These are phyloP conservation scores for Claviceps cyperi DNA, from an alignment of 2,329 filamentous ascomycete genomes.

Conservation along the genomic window DNA sequence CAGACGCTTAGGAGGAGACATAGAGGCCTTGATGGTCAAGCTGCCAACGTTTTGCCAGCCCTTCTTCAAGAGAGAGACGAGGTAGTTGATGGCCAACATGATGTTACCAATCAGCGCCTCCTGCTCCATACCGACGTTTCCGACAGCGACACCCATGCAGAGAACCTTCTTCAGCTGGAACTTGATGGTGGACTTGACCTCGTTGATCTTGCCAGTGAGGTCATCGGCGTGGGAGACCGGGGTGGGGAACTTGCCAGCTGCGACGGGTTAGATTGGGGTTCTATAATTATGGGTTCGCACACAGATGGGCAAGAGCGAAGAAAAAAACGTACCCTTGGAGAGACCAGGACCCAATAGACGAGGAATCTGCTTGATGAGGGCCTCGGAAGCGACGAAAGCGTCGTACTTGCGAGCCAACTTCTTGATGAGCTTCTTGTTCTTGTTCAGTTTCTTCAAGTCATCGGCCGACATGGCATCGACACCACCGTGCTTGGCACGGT, in stretches of 20 bases:
- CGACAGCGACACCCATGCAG: conserved; percentile 98
- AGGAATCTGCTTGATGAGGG: conserved; percentile 98
- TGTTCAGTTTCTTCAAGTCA: conserved; percentile 99
- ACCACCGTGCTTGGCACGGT: conserved; percentile 98
- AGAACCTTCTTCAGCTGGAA: conserved; percentile 99
- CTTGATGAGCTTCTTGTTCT: conserved; percentile 99
- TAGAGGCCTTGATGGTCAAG: conserved; percentile 99
- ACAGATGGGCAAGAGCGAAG: neutral
- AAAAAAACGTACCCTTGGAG: conserved; percentile 69
- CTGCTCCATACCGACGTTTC: conserved; percentile 93
- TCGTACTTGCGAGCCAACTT: conserved; percentile 99
- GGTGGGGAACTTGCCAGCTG: conserved; percentile 98
- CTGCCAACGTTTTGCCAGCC: conserved; percentile 99
- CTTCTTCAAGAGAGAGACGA: conserved; percentile 99
- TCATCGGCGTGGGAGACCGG: conserved; percentile 96
- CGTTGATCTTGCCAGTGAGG: conserved; percentile 86
- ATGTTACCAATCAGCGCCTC: conserved; percentile 97
- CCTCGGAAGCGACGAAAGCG: conserved; percentile 93
- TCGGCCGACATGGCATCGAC: conserved; percentile 97
- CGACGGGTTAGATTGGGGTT: neutral
- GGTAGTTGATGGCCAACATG: conserved; percentile 99
- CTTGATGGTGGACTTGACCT: conserved; percentile 99
- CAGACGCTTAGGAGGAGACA: conserved; percentile 95
- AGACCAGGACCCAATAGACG: conserved; percentile 98
- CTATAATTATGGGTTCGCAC: neutral